phyloP scores from a whole-genome alignment of 2,329 filamentous ascomycete species.

The Colletotrichum magnum region DNA sequence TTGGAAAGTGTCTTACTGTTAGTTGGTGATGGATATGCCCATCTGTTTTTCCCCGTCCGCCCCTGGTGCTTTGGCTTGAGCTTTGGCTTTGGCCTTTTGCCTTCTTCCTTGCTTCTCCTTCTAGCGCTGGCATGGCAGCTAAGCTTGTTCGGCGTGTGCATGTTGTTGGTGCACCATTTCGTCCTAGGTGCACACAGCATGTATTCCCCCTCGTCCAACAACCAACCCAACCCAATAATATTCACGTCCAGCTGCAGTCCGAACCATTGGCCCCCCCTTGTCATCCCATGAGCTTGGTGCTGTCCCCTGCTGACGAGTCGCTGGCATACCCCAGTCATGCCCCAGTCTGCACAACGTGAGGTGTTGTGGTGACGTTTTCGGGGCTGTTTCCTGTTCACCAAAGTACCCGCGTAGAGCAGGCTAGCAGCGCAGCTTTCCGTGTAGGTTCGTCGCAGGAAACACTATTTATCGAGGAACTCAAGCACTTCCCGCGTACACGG shows the following conservation, averaged over 20 bases:
- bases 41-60: slow-evolving; percentile 1
- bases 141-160: slow-evolving; percentile 35
- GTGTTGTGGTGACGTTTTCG: slow-evolving; percentile 34
- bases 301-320: slow-evolving; percentile 28
- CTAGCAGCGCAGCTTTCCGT: too few relatives aligned
- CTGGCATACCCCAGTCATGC: slow-evolving; percentile 24
- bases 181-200: neutral
- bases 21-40: slow-evolving; percentile 25
- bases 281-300: slow-evolving; percentile 35
- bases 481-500: neutral
- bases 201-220: slow-evolving; percentile 1
- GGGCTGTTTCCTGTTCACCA: slow-evolving; percentile 11
- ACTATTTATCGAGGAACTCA: slow-evolving; percentile 7
- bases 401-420: neutral
- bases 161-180: slow-evolving; percentile 19
- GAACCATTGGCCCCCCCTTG: slow-evolving; percentile 33
- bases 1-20: slow-evolving; percentile 32
- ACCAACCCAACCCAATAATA: slow-evolving; percentile 3
- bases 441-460: slow-evolving; percentile 20
- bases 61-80: neutral
- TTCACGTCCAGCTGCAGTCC: slow-evolving; percentile 20
- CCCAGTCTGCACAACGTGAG: slow-evolving; percentile 15
- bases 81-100: slow-evolving; percentile 12
- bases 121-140: slow-evolving; percentile 30
- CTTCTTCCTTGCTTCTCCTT: slow-evolving; percentile 37